Base-by-base conservation (phyloP, 1,284 basidiomycete species). In the Erythrobasidium hasegawianum region DNA sequence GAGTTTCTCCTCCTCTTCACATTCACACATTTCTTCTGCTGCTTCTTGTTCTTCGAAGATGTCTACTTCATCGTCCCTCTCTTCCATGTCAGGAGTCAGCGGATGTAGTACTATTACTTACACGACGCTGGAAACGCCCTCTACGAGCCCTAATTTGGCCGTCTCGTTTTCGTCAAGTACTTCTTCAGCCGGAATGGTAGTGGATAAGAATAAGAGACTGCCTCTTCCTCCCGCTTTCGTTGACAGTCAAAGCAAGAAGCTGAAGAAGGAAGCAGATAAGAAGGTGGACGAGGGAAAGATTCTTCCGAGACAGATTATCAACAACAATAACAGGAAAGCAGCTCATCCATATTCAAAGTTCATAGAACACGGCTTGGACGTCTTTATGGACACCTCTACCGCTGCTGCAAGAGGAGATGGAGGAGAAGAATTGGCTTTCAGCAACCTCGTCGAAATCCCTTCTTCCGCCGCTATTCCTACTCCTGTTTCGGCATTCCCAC, bases 301-400 rank as follows among this genome's bases (percentile, higher is more conserved):
- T n/a, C n/a, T n/a, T n/a, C 33, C 33, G 11, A 33, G 33, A 33
- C 33, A 11, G 33, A 33, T 33, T 11, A 5, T 4, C 33, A 4
- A 33, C 11, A n/a, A 5, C 33, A 33, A 33, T 11, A 33, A 33
- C 43, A 47, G 43, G 14, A n/a, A 47, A 47, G 43, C 43, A 4
- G 33, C 33, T 33, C 43, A 47, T 24, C n/a, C 43, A 14, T 24
- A 18, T 14, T 47, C 43, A 8, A 47, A 24, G 14, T 47, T 47
- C 43, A 47, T 47, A n/a, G 43, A 47, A 24, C 43, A 47, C 43
- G 43, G 22, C 43, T 24, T 47, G n/a, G 43, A 47, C 43, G 22
- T 18, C 43, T 47, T n/a, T 14, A n/a, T 8, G 8, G 43, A 47
- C n/a, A n/a, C n/a, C n/a, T n/a, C n/a, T n/a, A 33, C 5, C 4